Percentiles rank a stretch among this genome's conserved stretches.
Evolutionary conservation across 176 grass and related monocot genomes (phyloP).

Genomic region (Phoenix roebelenii): DNA sequence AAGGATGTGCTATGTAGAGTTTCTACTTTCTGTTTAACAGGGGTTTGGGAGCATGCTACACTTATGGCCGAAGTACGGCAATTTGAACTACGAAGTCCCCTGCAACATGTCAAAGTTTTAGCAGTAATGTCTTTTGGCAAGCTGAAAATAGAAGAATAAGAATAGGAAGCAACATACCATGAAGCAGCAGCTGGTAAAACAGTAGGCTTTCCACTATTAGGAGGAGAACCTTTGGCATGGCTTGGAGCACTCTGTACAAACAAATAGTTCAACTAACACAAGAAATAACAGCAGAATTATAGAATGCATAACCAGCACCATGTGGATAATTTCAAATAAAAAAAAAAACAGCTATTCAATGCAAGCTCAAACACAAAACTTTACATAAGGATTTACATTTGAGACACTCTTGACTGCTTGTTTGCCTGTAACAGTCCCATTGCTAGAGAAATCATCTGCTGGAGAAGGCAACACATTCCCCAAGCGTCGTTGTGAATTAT

Average conservation of each 20-base stretch:
- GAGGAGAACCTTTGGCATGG: constrained; percentile 56
- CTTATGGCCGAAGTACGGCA: constrained; percentile 25
- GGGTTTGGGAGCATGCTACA: constrained; percentile 32
- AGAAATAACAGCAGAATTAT: constrained; percentile 16
- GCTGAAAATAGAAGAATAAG: constrained; percentile 5
- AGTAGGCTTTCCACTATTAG: constrained; percentile 65
- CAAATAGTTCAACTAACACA: constrained; percentile 12
- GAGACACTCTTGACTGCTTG: constrained; percentile 49
- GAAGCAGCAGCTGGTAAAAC: constrained; percentile 57
- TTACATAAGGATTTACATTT: constrained; percentile 34
- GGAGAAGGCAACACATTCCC: constrained; percentile 77
- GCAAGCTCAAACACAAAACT: neutral
- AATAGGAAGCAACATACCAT: constrained; percentile 39
- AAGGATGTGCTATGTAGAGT: constrained; percentile 23
- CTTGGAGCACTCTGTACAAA: constrained; percentile 45
- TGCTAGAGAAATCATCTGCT: constrained; percentile 67
- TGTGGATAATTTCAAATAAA: neutral
- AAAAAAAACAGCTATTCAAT: neutral
- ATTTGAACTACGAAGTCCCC: constrained; percentile 62
- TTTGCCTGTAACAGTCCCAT: constrained; percentile 39
- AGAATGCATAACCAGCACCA: constrained; percentile 14
- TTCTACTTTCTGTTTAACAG: constrained; percentile 56
- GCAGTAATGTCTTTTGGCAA: constrained; percentile 8
- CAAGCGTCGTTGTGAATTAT: constrained; percentile 56
- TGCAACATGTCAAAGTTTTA: constrained; percentile 29